Evolutionary conservation across 345 rosid species (phyloP), one percentile per base, ranked within the genome.

Genomic region (Carallia pectinifolia): DNA sequence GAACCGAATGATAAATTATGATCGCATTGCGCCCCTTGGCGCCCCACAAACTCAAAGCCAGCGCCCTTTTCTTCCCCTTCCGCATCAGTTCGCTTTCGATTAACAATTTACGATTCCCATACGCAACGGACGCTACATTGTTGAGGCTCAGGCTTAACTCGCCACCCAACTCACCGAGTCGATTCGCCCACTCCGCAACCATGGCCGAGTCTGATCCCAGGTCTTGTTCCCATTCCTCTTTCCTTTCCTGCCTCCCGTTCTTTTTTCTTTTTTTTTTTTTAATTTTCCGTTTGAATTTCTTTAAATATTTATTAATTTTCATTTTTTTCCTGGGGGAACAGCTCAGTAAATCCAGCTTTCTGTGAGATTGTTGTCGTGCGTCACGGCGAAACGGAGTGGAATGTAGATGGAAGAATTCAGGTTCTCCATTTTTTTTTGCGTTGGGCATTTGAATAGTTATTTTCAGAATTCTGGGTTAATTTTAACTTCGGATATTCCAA

Each of bases 301-400:
- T 56, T 56, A 9, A 19, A 4, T 54, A 52, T 44, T 33, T 59
- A 47, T 23, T 16, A 2, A 9, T 33, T n/a, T 2, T 58, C 7
- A 36, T 15, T 18, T 0, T 15, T 40, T 19, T 7, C 13, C 30
- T 5, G 53, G 30, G 23, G 39, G 50, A 36, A 52, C 64, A 84
- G 89, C 64, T 79, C 75, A 19, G 70, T 60, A 1, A 71, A 71
- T 56, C 81, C 40, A 0, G 62, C 64, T 59, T 87, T 64, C 71
- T 62, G 91, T 58, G 95, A 90, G 85, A 84, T 92, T 58, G 62
- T 92, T 66, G 88, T 90, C 50, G 85, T 92, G 13, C 95, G 92
- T 66, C 96, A 92, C 50, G 90, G 96, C 4, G 95, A 92, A 81
- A 92, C 93, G 39, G 86, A 75, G 69, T 92, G 95, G 98, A 92